A percentile compares a stretch with the other conserved stretches of the same genome.
phyloP scores from a whole-genome alignment of 108 stramenopile genomes.

The Aurantiochytrium sp. region DNA sequence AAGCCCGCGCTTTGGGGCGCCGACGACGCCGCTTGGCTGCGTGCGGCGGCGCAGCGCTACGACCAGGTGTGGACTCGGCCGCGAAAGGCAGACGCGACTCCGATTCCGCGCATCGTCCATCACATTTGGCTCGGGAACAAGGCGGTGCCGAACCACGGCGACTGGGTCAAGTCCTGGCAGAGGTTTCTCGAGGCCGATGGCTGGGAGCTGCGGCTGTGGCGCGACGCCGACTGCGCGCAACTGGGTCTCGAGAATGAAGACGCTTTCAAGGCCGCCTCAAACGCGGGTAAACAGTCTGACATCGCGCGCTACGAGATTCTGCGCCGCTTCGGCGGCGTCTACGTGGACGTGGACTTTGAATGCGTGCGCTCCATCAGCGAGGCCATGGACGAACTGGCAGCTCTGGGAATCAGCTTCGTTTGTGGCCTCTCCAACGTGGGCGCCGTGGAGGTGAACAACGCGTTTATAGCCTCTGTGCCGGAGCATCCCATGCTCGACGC shows the following conservation, averaged over 20 bases:
- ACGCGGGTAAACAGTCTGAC: not conserved
- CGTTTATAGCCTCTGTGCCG: not conserved
- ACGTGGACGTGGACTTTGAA: conserved; percentile 16
- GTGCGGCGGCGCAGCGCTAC: not conserved
- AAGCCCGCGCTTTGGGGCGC: not conserved
- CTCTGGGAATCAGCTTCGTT: not conserved
- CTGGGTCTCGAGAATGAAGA: not conserved
- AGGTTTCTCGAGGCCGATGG: not conserved
- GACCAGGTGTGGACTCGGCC: not conserved
- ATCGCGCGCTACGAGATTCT: conserved; percentile 14
- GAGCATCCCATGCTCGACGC: not conserved
- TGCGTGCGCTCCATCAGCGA: not conserved
- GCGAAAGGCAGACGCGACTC: not conserved
- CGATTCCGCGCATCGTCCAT: conserved; percentile 14
- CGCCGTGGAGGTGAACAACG: not conserved
- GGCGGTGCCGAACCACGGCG: not conserved
- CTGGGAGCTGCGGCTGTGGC: not conserved
- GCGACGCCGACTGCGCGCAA: not conserved
- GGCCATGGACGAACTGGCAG: not conserved
- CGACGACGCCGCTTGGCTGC: not conserved
- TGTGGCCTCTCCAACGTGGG: conserved; percentile 11
- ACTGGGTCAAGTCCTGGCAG: conserved; percentile 10
- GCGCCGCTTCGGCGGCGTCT: not conserved
- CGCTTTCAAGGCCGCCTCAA: not conserved
- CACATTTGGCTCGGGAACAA: not conserved